Evolutionary conservation across 2,329 filamentous ascomycete species (phyloP), one percentile per base, ranked within the genome.

Genomic region (Monosporascus sp.): DNA sequence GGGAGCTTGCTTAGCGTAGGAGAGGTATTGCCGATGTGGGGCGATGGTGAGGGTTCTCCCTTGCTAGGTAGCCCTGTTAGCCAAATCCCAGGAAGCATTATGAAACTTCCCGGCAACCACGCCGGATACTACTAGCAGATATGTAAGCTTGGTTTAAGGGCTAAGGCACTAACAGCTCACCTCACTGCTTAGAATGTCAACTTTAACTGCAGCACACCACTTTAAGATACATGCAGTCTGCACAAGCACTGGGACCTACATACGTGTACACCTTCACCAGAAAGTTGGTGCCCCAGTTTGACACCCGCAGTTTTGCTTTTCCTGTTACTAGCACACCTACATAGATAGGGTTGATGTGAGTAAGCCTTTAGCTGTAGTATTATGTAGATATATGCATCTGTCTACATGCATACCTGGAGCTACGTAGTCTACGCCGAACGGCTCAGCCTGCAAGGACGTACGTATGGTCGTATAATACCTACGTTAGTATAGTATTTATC

Each of bases 1-100:
- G 58, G 53, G 52, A 58, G 56, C 53, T 57, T 55, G 43, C 54
- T 53, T 66, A 68, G 66, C 60, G 65, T 57, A 62, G 65, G 62
- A 61, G 66, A 61, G 61, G 66, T 64, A 62, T 64, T 61, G 62
- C 58, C 60, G 58, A 58, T 58, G 60, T 64, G 62, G 62, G 60
- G 52, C 60, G 52, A 53, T 40, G 37, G 50, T 53, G 52, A 63
- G 61, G 60, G 64, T 64, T 66, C 62, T 65, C 59, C 63, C 59
- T 46, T 6, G 22, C 43, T n/a, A 27, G 9, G 19, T 2, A 19
- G 38, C 38, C 38, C 17, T 27, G 43, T 22, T 17, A n/a, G 16
- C 43, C 24, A 31, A 26, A 46, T 46, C 43, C 43, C 24, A 22
- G 43, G 43, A 46, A 46, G 43, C 14, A 24, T 31, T 46, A 17